A percentile compares a stretch with the other conserved stretches of the same genome.
These are phyloP conservation scores for Martensiomyces pterosporus DNA, from an alignment of 192 early-diverging fungal genomes.

Conservation along the genomic window DNA sequence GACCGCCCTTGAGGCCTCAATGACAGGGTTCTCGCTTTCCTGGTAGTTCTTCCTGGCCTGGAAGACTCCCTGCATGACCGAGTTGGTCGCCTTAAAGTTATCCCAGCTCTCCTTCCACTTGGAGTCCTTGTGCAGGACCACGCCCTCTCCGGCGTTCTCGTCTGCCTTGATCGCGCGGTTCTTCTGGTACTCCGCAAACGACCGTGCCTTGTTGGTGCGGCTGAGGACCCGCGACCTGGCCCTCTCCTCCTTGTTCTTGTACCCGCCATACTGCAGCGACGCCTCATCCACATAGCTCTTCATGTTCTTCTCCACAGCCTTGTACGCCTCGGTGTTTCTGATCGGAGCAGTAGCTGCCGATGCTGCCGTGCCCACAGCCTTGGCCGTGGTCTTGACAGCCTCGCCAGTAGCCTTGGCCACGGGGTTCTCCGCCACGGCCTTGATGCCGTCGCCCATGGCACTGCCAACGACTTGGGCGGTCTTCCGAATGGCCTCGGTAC, in stretches of 20 bases:
- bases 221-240: conserved; percentile 30
- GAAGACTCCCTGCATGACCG: conserved; percentile 81
- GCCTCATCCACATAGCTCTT: conserved; percentile 69
- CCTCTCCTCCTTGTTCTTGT: conserved; percentile 71
- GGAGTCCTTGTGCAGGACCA: conserved; percentile 83
- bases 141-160: conserved; percentile 64
- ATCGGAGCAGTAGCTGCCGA: conserved; percentile 64
- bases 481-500: conserved; percentile 62
- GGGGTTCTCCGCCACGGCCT: conserved; percentile 66
- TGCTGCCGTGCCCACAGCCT: conserved; percentile 59
- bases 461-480: conserved; percentile 68
- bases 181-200: conserved; percentile 52
- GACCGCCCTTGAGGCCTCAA: conserved; percentile 68
- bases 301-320: conserved; percentile 59
- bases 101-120: conserved; percentile 88
- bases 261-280: conserved; percentile 68
- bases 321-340: conserved; percentile 62
- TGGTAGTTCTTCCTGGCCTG: conserved; percentile 72
- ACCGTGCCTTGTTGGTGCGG: conserved; percentile 38
- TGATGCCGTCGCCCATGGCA: conserved; percentile 58
- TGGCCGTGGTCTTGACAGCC: conserved; percentile 61
- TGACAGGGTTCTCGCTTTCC: conserved; percentile 84
- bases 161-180: conserved; percentile 38
- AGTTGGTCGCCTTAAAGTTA: conserved; percentile 84
- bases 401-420: conserved; percentile 77